A percentile compares a stretch with the other conserved stretches of the same genome.
Evolutionary conservation across 116 monocot species (phyloP).

Genomic region (Cymodocea nodosa): DNA sequence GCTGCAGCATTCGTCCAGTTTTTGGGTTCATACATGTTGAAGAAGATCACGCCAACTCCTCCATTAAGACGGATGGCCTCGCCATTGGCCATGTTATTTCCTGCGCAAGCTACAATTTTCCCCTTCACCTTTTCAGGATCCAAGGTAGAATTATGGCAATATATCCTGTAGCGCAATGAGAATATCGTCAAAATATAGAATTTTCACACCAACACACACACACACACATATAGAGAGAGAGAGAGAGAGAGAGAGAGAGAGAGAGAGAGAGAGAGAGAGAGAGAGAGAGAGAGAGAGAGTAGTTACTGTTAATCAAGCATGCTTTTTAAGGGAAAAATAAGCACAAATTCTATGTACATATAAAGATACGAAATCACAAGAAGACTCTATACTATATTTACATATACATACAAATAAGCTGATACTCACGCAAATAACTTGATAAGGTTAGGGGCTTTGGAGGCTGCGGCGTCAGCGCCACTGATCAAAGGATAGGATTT

Average conservation of each 20-base stretch:
- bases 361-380: too few relatives aligned
- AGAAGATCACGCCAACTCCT: constrained; percentile 33
- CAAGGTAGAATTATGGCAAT: constrained; percentile 18
- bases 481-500: constrained; percentile 43
- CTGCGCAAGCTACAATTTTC: constrained; percentile 35
- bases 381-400: too few relatives aligned
- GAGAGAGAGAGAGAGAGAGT: too few relatives aligned
- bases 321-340: background rate
- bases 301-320: too few relatives aligned
- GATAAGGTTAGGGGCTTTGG: too few relatives aligned
- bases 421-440: constrained; percentile 29
- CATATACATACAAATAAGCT: background rate
- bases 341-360: background rate
- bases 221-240: too few relatives aligned
- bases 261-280: too few relatives aligned
- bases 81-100: constrained; percentile 14
- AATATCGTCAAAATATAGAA: too few relatives aligned
- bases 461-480: constrained; percentile 20
- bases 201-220: too few relatives aligned
- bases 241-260: too few relatives aligned
- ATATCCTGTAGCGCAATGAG: constrained; percentile 13
- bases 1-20: constrained; percentile 34
- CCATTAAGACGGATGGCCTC: constrained; percentile 22
- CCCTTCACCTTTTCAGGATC: constrained; percentile 35
- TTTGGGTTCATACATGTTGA: too few relatives aligned